Evolutionary conservation across 768 basidiomycete genomes (phyloP).

Genomic region (Agrocybe pediades): DNA sequence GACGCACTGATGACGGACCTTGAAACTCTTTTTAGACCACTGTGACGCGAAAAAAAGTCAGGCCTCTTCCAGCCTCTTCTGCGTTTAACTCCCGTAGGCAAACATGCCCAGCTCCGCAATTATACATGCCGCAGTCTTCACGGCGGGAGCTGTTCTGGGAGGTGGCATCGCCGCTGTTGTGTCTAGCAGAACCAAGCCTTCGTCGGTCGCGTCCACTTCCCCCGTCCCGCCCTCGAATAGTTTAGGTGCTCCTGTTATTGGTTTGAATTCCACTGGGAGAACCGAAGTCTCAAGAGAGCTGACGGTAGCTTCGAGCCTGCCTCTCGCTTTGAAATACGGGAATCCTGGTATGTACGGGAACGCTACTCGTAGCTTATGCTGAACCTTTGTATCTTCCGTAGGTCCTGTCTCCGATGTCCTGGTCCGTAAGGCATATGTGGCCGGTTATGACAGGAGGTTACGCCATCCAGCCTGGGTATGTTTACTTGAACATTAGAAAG

Average conservation of each 20-base stretch:
- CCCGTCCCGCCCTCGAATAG: conserved; percentile 23
- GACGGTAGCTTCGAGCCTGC: conserved; percentile 23
- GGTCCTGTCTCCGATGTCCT: conserved; percentile 85
- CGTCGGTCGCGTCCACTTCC: conserved; percentile 8
- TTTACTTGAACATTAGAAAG: not conserved
- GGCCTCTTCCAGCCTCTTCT: not conserved
- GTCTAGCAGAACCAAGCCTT: conserved; percentile 29
- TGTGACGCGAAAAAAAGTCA: not conserved
- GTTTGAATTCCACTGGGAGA: conserved; percentile 45
- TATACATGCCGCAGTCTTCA: conserved; percentile 73
- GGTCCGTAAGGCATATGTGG: conserved; percentile 80
- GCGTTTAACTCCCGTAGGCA: not conserved
- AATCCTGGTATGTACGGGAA: conserved; percentile 65
- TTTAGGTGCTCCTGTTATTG: conserved; percentile 40
- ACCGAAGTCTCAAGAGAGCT: conserved; percentile 42
- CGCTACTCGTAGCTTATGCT: not conserved
- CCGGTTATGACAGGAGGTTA: conserved; percentile 87
- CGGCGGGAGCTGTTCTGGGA: conserved; percentile 80
- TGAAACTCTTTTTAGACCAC: not conserved
- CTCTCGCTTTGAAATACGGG: conserved; percentile 69
- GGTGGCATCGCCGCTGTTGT: conserved; percentile 67
- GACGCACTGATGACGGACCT: not conserved
- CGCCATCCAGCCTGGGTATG: conserved; percentile 93
- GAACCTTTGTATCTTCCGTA: conserved; percentile 28
- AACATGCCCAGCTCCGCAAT: conserved; percentile 40